Evolutionary conservation across 176 grass and related monocot species (phyloP).

Genomic region (Neostapfia colusana): DNA sequence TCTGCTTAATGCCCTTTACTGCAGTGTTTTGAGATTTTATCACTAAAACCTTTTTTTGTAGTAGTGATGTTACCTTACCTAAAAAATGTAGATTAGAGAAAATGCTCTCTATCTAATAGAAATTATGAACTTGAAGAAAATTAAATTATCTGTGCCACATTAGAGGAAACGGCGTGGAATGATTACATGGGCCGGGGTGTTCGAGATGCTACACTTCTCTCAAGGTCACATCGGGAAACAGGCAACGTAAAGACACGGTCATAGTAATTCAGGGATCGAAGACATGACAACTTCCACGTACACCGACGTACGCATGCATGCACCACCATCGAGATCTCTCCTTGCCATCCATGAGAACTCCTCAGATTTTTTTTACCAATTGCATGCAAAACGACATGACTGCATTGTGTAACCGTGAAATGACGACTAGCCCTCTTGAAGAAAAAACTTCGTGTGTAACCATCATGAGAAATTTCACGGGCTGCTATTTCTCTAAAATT

Average conservation of each 20-base stretch:
- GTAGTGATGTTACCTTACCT: background rate
- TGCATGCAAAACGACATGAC: background rate
- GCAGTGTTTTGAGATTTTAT: too few relatives aligned
- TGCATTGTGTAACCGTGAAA: background rate
- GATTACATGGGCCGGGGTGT: background rate
- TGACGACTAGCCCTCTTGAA: background rate
- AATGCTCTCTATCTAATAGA: background rate
- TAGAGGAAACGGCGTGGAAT: background rate
- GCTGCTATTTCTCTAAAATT: too few relatives aligned
- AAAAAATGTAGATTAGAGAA: background rate
- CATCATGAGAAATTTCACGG: background rate
- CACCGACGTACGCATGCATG: constrained; percentile 25
- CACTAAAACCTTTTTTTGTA: too few relatives aligned
- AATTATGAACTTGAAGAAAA: background rate
- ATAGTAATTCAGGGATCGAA: constrained; percentile 30
- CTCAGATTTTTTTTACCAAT: background rate
- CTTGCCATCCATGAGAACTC: constrained; percentile 22
- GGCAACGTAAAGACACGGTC: constrained; percentile 49
- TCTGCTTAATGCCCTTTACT: too few relatives aligned
- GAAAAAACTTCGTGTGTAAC: background rate
- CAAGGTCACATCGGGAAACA: constrained; percentile 50
- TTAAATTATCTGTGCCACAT: background rate
- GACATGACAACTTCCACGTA: constrained; percentile 31
- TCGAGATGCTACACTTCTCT: constrained; percentile 32
- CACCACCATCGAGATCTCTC: constrained; percentile 23